Evolutionary conservation across 1,139 yeast genomes (phyloP), one percentile per base, ranked within the genome.

Genomic region (Candida pseudoviswanathii): DNA sequence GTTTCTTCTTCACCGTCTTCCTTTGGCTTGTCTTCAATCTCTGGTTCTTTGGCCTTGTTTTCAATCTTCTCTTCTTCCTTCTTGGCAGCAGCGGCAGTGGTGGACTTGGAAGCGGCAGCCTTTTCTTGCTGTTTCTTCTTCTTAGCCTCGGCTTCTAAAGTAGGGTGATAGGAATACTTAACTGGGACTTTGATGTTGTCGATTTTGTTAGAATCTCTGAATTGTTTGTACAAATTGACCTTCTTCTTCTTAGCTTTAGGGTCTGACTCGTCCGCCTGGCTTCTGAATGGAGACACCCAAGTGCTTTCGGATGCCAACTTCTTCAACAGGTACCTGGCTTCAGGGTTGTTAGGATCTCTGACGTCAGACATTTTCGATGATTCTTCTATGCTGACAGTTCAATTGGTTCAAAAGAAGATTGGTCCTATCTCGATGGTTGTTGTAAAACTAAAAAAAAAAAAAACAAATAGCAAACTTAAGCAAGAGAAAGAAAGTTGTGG

Each of bases 221-320:
- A 70, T 53, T 75, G 69, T 53, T 68, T 62, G 53, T 67, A 64
- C 48, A 68, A 65, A 55, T 70, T 55, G 27, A 46, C 45, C 41
- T 42, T 69, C 59, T 66, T 67, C 48, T 66, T 67, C 48, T 44
- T 55, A 11, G 48, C 34, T n/a, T 40, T 49, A n/a, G 42, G 48
- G 24, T 39, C 48, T 51, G 49, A 51, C 48, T 46, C 50, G 16
- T 47, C 49, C 22, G 60, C 49, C 34, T 64, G 56, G 31, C 64
- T 60, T 63, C 85, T 74, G 54, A 80, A 80, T 6, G 84, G 84
- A 5, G 84, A 78, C 9, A 76, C 73, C 84, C 84, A 80, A 5
- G 68, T 61, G 26, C 69, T 64, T 41, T 70, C 65, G 34, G 70
- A 57, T 21, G 78, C 62, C 64, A 73, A 69, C 58, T 72, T 64